Base-by-base conservation (phyloP, 768 basidiomycete species). In the Pilatotrama ljubarskyi region DNA sequence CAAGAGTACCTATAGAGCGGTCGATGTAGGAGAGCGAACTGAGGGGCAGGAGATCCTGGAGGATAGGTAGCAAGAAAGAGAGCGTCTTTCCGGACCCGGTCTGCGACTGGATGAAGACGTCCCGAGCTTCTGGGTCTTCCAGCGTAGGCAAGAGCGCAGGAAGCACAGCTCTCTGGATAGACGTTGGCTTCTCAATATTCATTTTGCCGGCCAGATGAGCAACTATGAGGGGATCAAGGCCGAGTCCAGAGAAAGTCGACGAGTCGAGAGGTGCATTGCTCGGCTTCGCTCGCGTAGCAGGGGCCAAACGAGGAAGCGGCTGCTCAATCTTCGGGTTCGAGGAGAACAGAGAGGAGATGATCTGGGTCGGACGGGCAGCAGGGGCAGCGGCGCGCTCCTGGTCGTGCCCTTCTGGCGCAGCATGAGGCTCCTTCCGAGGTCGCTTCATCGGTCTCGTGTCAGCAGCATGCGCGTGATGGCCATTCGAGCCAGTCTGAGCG, bases 11-110 rank as follows among this genome's bases (percentile, higher is more conserved):
- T 68, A 98, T 91, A 0, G 90, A 91, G 37, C 96, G 85, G 73
- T 96, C 94, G 66, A 98, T 96, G 69, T 91, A 96, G 4, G 93
- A 95, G n/a, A 87, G 81, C 13, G 87, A 84, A 56, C 92, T 90
- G 50, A 98, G 80, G 1, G 94, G 93, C 36, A 98, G 82, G 53
- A 98, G 88, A 72, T 96, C 94, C 63, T 98, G 93, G 43, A 98
- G 83, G 72, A 98, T 93, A 25, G 96, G 96, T 11, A 98, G 84
- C 22, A 98, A 83, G 77, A 91, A 98, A 3, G 95, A 84, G 22
- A 98, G 77, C 0, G 95, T 98, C 76, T 98, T 98, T 69, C 96
- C 96, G 0, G 95, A 98, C 55, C 96, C 96, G 9, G 96, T 98
- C 72, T 98, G 95, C 13, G 94, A 92, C 73, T 97, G 95, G 56